Evolutionary conservation across 2,329 filamentous ascomycete genomes (phyloP), one percentile per base, ranked within the genome.

Genomic region (Nothopassalora personata): DNA sequence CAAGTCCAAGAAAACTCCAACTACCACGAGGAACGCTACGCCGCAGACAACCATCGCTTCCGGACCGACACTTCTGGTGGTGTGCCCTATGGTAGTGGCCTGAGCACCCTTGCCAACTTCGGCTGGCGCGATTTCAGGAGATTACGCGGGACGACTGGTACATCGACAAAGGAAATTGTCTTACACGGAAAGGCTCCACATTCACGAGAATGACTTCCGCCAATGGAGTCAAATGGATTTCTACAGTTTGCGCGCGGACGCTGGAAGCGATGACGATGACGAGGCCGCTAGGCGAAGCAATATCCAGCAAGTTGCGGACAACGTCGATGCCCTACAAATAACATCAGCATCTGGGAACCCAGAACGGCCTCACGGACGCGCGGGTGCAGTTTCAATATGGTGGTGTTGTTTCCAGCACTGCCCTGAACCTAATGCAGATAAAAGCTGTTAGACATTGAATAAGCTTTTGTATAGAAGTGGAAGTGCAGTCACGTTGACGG

Each of bases 141-240:
- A 74, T 80, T 52, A 83, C 85, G 66, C 89, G 86, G 85, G 71
- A 77, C 27, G 74, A 70, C 1, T 87, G 86, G 72, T 83, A 81
- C 58, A 79, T 79, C 34, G 83, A 81, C 0, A 79, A 78, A 0
- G 66, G 71, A 0, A 86, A 89, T 70, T 89, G 86, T 69, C 73
- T 88, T 60, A 88, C 86, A 0, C 86, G 85, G 19, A 89, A 89
- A 72, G 86, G 86, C 13, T 88, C 87, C 71, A 87, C 85, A 0
- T 84, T 84, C 49, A 87, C 88, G 84, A 80, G 84, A 11, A 71
- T 81, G 48, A 72, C 77, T 27, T 64, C 87, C 11, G 78, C 77
- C 5, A 74, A 77, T 33, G 80, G 80, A 11, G 79, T 84, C 6
- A 81, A 60, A 72, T 86, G 27, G 86, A 88, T 69, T 74, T 83